phyloP scores from a whole-genome alignment of 305 asterid genomes.

The Coffea humblotiana region DNA sequence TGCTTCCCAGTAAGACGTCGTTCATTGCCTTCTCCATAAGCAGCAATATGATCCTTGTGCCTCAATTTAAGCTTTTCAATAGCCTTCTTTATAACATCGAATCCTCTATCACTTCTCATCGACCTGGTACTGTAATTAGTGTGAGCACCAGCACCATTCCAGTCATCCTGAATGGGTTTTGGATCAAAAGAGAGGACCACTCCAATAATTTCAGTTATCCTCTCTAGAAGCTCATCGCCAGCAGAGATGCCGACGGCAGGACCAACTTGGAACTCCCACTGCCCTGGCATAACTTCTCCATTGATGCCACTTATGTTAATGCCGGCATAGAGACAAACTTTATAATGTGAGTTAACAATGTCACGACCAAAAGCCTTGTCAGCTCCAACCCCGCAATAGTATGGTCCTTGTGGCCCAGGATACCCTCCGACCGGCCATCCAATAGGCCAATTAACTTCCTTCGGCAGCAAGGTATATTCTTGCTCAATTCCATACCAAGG shows the following conservation, averaged over 20 bases:
- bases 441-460: conserved; percentile 60
- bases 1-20: conserved; percentile 80
- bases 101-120: conserved; percentile 69
- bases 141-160: conserved; percentile 85
- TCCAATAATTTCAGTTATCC: conserved; percentile 74
- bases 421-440: conserved; percentile 85
- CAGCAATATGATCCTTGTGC: conserved; percentile 80
- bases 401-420: conserved; percentile 94
- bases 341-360: conserved; percentile 69
- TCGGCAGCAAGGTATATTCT: conserved; percentile 68
- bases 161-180: conserved; percentile 69
- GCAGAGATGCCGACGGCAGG: conserved; percentile 72
- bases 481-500: conserved; percentile 90
- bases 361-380: conserved; percentile 87
- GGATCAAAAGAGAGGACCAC: conserved; percentile 64
- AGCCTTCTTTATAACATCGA: conserved; percentile 59
- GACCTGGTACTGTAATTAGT: conserved; percentile 73
- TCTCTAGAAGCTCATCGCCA: conserved; percentile 70
- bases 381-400: conserved; percentile 70
- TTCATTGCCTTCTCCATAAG: conserved; percentile 82
- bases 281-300: conserved; percentile 86
- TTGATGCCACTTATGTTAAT: conserved; percentile 74
- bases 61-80: conserved; percentile 61
- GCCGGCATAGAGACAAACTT: conserved; percentile 75
- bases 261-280: conserved; percentile 86